Evolutionary conservation across 495 filamentous ascomycete genomes (phyloP), one percentile per base, ranked within the genome.

Genomic region (Podospora tetraspora): DNA sequence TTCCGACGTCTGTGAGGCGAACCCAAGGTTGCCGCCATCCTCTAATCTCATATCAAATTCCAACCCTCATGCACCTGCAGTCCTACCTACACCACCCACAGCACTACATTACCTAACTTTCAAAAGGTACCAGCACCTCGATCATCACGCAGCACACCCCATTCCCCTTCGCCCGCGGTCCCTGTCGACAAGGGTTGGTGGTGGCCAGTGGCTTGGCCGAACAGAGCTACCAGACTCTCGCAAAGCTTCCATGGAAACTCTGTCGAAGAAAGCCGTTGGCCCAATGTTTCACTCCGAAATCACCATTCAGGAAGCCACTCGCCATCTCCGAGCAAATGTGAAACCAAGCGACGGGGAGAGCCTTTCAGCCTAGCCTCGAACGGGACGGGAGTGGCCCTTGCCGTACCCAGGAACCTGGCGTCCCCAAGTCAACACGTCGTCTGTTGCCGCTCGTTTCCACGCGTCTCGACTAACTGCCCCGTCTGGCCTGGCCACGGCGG

Each of bases 341-440:
- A 74, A 74, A 72, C 70, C 43, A 67, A 27, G 63, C 61, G 12
- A 23, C 67, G 52, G 25, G 63, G 57, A 59, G 21, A 22, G 64
- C 57, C 63, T 64, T 74, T 72, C 73, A 74, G 70, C 63, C 73
- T 72, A 71, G 73, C 64, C 62, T 70, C 68, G 61, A 69, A 68
- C 68, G 66, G 62, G 64, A 67, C 65, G 64, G 66, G 66, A 68
- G 37, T 30, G 56, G 66, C 52, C 70, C 65, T 67, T 60, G 57
- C 70, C 62, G 68, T 65, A 68, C 71, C 70, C 70, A 70, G 73
- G 73, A 71, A 71, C 68, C 43, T 71, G 70, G 73, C 70, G 68
- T 68, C 63, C 59, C 25, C 29, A 66, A 27, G 57, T 43, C 57
- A 24, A 57, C 61, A 29, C 59, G n/a, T 23, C 57, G 43, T 64